Evolutionary conservation across 108 stramenopile species (phyloP).

Genomic region (Epipyxis sp.): DNA sequence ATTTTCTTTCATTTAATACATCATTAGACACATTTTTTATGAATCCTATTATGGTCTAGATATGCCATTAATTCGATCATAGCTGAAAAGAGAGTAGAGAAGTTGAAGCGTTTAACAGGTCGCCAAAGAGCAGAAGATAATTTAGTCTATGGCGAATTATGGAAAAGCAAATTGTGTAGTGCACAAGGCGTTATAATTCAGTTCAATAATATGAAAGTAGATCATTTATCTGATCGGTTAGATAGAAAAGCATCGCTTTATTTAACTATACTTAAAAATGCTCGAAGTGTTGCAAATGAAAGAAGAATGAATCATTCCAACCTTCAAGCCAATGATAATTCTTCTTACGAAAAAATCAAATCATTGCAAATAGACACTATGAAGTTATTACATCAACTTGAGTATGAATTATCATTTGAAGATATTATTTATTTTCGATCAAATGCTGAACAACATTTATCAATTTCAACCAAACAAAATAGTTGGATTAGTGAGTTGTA

Average conservation of each 20-base stretch:
- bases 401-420: constrained; percentile 42
- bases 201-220: no score
- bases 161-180: neutral
- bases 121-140: neutral
- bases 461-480: neutral
- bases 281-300: no score
- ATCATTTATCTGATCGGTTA: no score
- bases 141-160: neutral
- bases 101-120: neutral
- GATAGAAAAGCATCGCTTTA: no score
- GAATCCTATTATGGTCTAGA: neutral
- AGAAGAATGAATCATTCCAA: no score
- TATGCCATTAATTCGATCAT: neutral
- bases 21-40: neutral
- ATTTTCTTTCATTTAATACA: neutral
- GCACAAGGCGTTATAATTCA: no score
- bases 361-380: neutral
- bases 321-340: no score
- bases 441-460: constrained; percentile 29
- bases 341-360: no score
- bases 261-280: no score
- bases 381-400: constrained; percentile 21
- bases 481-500: neutral
- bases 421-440: constrained; percentile 43
- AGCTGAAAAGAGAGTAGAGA: neutral